A percentile compares a stretch with the other conserved stretches of the same genome.
These are phyloP conservation scores for Entamoeba histolytica DNA, from an alignment of 208 protist species.

Conservation along the genomic window DNA sequence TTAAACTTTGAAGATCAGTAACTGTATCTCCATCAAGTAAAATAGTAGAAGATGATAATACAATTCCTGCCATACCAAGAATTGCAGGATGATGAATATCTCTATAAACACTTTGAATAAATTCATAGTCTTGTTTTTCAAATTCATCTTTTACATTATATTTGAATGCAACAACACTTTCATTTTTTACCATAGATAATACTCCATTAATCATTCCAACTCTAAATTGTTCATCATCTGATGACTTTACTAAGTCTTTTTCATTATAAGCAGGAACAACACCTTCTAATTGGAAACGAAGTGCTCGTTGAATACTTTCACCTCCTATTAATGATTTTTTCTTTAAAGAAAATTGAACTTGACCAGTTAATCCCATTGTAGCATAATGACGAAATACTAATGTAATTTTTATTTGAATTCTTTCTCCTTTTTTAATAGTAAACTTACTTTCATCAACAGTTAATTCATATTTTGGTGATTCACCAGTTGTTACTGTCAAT, in stretches of 20 bases:
- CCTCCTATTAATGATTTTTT: neutral
- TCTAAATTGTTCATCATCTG: neutral
- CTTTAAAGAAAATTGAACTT: neutral
- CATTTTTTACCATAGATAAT: neutral
- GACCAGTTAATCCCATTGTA: neutral
- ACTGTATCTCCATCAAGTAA: neutral
- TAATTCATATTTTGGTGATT: neutral
- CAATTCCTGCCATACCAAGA: neutral
- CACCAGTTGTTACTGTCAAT: neutral
- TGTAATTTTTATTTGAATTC: neutral
- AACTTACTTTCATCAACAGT: neutral
- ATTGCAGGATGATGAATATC: neutral
- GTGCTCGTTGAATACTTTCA: neutral
- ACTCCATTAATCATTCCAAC: neutral
- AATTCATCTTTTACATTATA: neutral
- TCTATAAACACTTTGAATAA: neutral
- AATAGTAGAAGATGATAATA: neutral
- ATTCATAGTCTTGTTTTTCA: neutral
- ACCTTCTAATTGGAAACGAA: neutral
- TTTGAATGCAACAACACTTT: neutral
- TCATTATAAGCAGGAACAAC: neutral
- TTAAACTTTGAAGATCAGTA: neutral
- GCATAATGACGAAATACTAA: neutral
- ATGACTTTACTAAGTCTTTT: neutral
- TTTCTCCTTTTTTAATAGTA: neutral